Conservation (phyloP, 257 asterid genomes). For the Plantago elongata region DNA sequence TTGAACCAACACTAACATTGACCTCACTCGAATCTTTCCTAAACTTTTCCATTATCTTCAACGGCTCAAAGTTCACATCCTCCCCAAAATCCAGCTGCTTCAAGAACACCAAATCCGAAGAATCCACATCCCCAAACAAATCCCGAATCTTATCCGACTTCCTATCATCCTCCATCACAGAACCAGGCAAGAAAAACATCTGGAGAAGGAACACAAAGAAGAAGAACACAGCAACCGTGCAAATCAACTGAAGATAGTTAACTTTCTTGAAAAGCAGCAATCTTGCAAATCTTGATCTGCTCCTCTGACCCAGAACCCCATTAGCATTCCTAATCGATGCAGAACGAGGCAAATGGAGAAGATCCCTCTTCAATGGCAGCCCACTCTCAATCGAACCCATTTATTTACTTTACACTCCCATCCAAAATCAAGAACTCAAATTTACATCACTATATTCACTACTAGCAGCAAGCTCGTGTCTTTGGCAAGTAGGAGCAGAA, state of each 20-base stretch:
- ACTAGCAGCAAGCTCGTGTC: neutral
- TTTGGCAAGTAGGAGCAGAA: neutral
- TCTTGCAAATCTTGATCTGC: slow-evolving; percentile 86
- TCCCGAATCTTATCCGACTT: slow-evolving; percentile 21
- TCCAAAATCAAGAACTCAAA: slow-evolving; percentile 20
- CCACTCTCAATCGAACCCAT: slow-evolving; percentile 84
- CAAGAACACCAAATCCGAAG: slow-evolving; percentile 41
- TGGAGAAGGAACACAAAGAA: slow-evolving; percentile 58
- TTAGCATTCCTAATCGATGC: slow-evolving; percentile 25
- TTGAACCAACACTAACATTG: slow-evolving; percentile 37
- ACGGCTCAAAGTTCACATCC: slow-evolving; percentile 61
- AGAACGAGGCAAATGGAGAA: slow-evolving; percentile 35
- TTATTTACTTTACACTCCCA: slow-evolving; percentile 54
- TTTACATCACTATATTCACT: neutral
- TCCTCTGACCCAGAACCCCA: slow-evolving; percentile 39
- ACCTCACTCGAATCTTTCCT: slow-evolving; percentile 29
- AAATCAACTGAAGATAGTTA: slow-evolving; percentile 50
- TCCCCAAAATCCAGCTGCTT: slow-evolving; percentile 72
- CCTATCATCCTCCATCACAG: slow-evolving; percentile 31
- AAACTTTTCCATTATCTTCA: slow-evolving; percentile 50
- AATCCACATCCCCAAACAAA: slow-evolving; percentile 25
- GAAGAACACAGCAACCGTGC: slow-evolving; percentile 53
- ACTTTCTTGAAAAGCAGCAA: slow-evolving; percentile 48
- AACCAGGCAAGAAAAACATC: slow-evolving; percentile 54
- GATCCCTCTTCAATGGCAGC: slow-evolving; percentile 47